A percentile compares a stretch with the other conserved stretches of the same genome.
These are phyloP conservation scores for Elaphomyces granulatus DNA, from an alignment of 495 filamentous ascomycete species.

Conservation along the genomic window DNA sequence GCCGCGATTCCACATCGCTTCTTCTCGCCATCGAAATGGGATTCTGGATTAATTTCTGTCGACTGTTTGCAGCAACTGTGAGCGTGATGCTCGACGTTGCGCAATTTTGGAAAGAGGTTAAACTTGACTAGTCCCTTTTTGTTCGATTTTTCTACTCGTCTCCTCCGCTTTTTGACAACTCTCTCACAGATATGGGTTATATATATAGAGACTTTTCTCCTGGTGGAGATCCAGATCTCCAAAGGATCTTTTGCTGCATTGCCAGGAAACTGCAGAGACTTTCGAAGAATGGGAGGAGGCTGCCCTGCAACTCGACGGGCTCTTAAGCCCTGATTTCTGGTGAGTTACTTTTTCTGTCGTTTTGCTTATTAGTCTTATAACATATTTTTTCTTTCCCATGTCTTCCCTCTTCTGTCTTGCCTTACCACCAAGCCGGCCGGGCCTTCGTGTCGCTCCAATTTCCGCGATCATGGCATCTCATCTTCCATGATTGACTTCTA, in stretches of 20 bases:
- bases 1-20: too few species aligned
- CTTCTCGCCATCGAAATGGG: slow-evolving; percentile 14
- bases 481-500: too few species aligned
- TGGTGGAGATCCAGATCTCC: slow-evolving; percentile 31
- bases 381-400: neutral
- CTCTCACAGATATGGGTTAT: neutral
- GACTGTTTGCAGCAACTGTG: slow-evolving; percentile 32
- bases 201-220: slow-evolving; percentile 19
- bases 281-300: slow-evolving; percentile 79
- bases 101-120: slow-evolving; percentile 50
- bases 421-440: too few species aligned
- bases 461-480: too few species aligned
- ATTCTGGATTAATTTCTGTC: slow-evolving; percentile 16
- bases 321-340: slow-evolving; percentile 72
- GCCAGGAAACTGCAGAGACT: slow-evolving; percentile 44
- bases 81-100: slow-evolving; percentile 46
- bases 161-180: neutral
- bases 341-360: slow-evolving; percentile 22
- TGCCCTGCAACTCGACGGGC: slow-evolving; percentile 64
- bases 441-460: too few species aligned
- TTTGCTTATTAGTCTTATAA: too few species aligned
- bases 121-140: too few species aligned
- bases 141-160: neutral
- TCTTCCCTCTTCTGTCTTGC: neutral
- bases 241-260: slow-evolving; percentile 18